Evolutionary conservation across 1,139 yeast genomes (phyloP).

Genomic region (Pichia sp.): DNA sequence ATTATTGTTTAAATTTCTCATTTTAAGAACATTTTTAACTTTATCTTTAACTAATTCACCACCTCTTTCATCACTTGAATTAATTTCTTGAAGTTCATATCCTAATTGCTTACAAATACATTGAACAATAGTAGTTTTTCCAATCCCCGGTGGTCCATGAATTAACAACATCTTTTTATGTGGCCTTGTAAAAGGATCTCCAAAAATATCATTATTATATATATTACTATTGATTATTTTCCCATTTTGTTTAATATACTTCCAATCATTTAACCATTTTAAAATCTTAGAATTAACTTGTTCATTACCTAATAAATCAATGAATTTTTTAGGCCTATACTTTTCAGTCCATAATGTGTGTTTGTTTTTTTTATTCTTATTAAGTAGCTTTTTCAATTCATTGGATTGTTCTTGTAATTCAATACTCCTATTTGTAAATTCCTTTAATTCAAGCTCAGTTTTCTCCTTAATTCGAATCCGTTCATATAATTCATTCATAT

Average conservation of each 20-base stretch:
- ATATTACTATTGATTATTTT: constrained; percentile 5
- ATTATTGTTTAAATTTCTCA: constrained; percentile 55
- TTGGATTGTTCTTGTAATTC: constrained; percentile 1
- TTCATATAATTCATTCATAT: constrained; percentile 12
- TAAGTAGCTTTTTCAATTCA: constrained; percentile 7
- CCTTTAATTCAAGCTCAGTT: background rate
- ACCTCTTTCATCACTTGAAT: constrained; percentile 81
- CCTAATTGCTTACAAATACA: constrained; percentile 78
- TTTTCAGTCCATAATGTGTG: constrained; percentile 64
- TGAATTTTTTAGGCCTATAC: constrained; percentile 67
- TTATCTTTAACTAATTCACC: constrained; percentile 50
- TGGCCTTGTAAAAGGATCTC: constrained; percentile 67
- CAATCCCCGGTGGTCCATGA: constrained; percentile 95
- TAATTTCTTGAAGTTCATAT: constrained; percentile 73
- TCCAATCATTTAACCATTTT: constrained; percentile 82
- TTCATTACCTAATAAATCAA: constrained; percentile 80
- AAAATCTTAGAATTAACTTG: constrained; percentile 62
- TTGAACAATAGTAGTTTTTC: constrained; percentile 88
- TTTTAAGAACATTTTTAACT: constrained; percentile 62
- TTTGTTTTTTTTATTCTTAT: constrained; percentile 10
- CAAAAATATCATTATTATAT: constrained; percentile 3
- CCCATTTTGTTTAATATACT: constrained; percentile 41
- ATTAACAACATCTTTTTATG: constrained; percentile 60
- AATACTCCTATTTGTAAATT: constrained; percentile 1
- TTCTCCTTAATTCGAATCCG: constrained; percentile 5